A percentile compares a stretch with the other conserved stretches of the same genome.
These are phyloP conservation scores for Spatholobus suberectus DNA, from an alignment of 306 rosid genomes.

Conservation along the genomic window DNA sequence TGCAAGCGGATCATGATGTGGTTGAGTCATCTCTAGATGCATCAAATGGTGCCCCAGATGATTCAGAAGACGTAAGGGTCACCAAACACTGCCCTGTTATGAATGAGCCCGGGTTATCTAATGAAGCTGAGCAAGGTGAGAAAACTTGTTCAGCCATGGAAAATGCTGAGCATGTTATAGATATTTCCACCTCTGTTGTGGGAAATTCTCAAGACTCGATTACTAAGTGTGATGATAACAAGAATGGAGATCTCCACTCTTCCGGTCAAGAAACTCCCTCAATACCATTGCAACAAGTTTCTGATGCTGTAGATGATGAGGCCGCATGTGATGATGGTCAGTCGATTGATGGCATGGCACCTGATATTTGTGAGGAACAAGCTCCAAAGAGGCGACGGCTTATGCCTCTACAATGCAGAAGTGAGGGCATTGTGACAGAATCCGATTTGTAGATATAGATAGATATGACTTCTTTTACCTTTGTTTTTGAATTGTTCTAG, in stretches of 20 bases:
- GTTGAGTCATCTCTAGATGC: constrained; percentile 47
- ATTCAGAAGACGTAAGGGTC: constrained; percentile 56
- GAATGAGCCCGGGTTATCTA: constrained; percentile 48
- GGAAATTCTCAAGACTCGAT: constrained; percentile 44
- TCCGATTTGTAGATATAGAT: constrained; percentile 33
- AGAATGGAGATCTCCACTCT: constrained; percentile 34
- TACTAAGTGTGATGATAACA: constrained; percentile 27
- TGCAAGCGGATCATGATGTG: constrained; percentile 42
- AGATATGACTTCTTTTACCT: constrained; percentile 12
- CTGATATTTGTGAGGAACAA: constrained; percentile 50
- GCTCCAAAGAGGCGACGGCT: constrained; percentile 63
- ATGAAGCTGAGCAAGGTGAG: constrained; percentile 50
- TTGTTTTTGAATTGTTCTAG: constrained; percentile 14
- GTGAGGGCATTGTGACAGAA: constrained; percentile 32
- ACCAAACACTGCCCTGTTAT: constrained; percentile 47
- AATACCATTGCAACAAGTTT: constrained; percentile 26
- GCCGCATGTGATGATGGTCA: constrained; percentile 43
- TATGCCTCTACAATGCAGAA: constrained; percentile 21
- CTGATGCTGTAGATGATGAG: constrained; percentile 34
- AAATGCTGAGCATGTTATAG: constrained; percentile 24
- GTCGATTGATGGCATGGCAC: constrained; percentile 37
- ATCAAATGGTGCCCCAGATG: constrained; percentile 46
- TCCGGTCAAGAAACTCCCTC: constrained; percentile 40
- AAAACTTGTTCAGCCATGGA: constrained; percentile 29
- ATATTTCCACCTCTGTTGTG: constrained; percentile 13